Evolutionary conservation across 305 asterid genomes (phyloP), one percentile per base, ranked within the genome.

Genomic region (Stenogyne calaminthoides): DNA sequence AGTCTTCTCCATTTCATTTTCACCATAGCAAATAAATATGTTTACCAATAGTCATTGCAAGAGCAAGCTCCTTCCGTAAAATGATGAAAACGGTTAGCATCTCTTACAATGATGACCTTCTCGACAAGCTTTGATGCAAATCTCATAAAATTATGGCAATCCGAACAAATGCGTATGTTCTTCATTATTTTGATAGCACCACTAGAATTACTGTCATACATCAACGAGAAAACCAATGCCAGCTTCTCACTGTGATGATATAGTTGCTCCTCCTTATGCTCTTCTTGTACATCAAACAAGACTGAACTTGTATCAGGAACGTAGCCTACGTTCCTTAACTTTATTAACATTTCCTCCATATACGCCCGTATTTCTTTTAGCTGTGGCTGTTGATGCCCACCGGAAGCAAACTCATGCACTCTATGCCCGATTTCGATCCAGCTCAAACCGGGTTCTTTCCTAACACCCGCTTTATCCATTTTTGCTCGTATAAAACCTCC

Each of bases 241-340:
- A 89, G 81, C 88, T 91, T 91, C 81, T 89, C 96, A 57, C 96
- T 89, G 76, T 91, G 92, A 77, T 80, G 84, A 80, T 87, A 88
- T 62, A 91, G 64, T 63, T 88, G 95, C 85, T 91, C 97, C 86
- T 88, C 96, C 65, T 87, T 91, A 36, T 89, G 95, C 86, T 91
- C 97, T 65, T 91, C 97, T 77, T 89, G 96, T 11, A 88, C 80
- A 73, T 91, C 97, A 68, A 83, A 83, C 70, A 87, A 77, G 8
- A 86, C 90, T 63, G 80, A 73, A 67, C 74, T 74, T 22, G 88
- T 89, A 68, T 84, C 84, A 1, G 96, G 96, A 64, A 79, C 87
- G 58, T 89, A 89, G 4, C 96, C 95, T 22, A 85, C 37, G 59
- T 71, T 74, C 85, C 81, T 91, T 69, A 88, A 69, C 76, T 85